Base-by-base conservation (phyloP, 2,329 filamentous ascomycete species). In the Apiospora marii region DNA sequence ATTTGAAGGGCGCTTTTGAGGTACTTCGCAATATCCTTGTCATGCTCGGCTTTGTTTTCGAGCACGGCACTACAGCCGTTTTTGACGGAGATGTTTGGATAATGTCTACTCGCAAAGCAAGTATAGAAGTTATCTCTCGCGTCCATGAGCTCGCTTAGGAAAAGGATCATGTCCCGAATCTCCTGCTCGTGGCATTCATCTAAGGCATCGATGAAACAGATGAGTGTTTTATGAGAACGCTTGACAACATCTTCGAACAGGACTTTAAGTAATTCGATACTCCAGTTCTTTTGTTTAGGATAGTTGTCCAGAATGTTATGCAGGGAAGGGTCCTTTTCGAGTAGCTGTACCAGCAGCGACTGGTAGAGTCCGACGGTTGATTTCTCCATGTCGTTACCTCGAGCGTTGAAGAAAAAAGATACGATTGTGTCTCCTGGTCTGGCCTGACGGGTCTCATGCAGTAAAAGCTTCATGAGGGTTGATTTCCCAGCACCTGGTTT, bases 391-490 rank as follows among this genome's bases (percentile, higher is more conserved):
- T 79, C 78, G 0, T 85, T 19, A 22, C 16, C 86, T 70, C 84
- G 77, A 0, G 85, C 85, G 71, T 87, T 85, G 80, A 88, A 88
- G 77, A 87, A 88, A 77, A 87, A 88, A 0, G 82, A 84, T 0
- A 86, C 5, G 1, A 46, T 19, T 7, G 44, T 19, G 16, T 19
- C 5, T 67, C 34, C 24, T 75, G 77, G 24, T 69, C 74, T 24
- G 73, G 22, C 13, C 12, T 74, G n/a, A 74, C 61, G 49, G 75
- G 67, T 58, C 46, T 73, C 68, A 22, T 70, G 70, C 44, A 74
- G 77, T 0, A 77, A 74, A 61, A 83, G 85, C 67, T 86, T 87
- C 83, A 87, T 86, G 4, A 86, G 71, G 0, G 83, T 86, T 0
- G 83, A 82, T 68, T 83, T 83, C 1, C 81, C 81, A 10, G 76